These are phyloP conservation scores for Alternaria solani DNA, from an alignment of 2,329 filamentous ascomycete genomes.

Conservation along the genomic window DNA sequence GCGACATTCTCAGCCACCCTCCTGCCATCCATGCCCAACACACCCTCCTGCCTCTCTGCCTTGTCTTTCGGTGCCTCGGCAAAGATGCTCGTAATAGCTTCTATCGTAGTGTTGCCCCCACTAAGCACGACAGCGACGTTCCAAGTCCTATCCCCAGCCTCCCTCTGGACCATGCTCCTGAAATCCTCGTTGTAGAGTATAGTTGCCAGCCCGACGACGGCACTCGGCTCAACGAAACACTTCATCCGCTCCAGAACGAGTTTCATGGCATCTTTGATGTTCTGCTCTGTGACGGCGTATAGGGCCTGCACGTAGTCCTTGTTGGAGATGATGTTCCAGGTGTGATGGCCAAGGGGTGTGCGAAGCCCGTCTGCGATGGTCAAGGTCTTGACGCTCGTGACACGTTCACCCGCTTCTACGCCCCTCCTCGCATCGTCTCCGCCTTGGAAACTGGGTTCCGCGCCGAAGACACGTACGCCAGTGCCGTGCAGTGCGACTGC, in stretches of 20 bases:
- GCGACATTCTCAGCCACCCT: conserved; percentile 58
- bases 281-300: conserved; percentile 77
- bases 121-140: conserved; percentile 69
- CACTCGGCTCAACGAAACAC: conserved; percentile 87
- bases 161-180: conserved; percentile 67
- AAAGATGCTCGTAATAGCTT: conserved; percentile 67
- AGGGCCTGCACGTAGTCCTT: conserved; percentile 73
- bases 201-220: conserved; percentile 83
- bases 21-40: conserved; percentile 52
- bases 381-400: conserved; percentile 74
- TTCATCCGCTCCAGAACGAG: conserved; percentile 89
- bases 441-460: conserved; percentile 83
- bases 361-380: conserved; percentile 90
- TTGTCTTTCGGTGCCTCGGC: conserved; percentile 35
- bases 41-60: conserved; percentile 52
- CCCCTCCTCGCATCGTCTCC: conserved; percentile 83
- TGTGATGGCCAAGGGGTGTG: conserved; percentile 78
- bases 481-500: conserved; percentile 79
- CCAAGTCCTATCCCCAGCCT: conserved; percentile 78
- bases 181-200: conserved; percentile 89
- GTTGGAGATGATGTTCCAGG: conserved; percentile 81
- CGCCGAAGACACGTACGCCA: conserved; percentile 79
- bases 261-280: conserved; percentile 79
- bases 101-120: conserved; percentile 71
- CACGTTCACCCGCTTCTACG: conserved; percentile 68